Evolutionary conservation across 768 basidiomycete genomes (phyloP).

Genomic region (Saitozyma sp.): DNA sequence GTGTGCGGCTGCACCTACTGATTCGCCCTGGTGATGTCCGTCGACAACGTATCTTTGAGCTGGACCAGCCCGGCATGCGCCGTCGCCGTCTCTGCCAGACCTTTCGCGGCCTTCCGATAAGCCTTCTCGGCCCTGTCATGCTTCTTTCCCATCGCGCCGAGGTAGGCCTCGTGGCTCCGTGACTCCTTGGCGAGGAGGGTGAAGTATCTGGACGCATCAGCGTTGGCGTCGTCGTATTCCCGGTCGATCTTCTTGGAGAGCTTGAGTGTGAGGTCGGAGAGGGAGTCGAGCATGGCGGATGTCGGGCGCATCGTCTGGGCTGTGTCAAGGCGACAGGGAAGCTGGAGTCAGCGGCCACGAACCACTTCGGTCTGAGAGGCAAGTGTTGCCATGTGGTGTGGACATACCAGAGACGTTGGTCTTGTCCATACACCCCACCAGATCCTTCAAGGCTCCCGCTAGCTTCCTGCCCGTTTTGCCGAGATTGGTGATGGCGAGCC

Average conservation of each 20-base stretch:
- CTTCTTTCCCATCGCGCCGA: conserved; percentile 14
- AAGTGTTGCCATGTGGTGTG: too few species aligned
- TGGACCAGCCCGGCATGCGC: conserved; percentile 17
- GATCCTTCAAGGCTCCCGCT: conserved; percentile 15
- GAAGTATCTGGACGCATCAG: conserved; percentile 21
- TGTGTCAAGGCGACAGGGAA: not conserved
- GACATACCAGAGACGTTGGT: conserved; percentile 19
- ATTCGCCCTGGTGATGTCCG: conserved; percentile 14
- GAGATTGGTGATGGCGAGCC: conserved; percentile 7
- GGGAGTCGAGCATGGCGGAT: conserved; percentile 6
- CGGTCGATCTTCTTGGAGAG: conserved; percentile 22
- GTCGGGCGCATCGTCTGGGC: conserved; percentile 23
- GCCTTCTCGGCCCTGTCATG: conserved; percentile 28
- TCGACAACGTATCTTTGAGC: conserved; percentile 13
- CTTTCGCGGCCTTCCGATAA: conserved; percentile 24
- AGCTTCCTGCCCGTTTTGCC: conserved; percentile 23
- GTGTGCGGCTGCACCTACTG: conserved; percentile 3
- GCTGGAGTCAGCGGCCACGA: not conserved
- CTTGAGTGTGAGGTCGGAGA: conserved; percentile 8
- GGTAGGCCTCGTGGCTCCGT: conserved; percentile 24
- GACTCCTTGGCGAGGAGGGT: conserved; percentile 22
- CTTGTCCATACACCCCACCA: conserved; percentile 16
- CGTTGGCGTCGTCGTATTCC: conserved; percentile 24
- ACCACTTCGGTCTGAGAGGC: too few species aligned
- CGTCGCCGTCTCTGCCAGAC: conserved; percentile 14